Base-by-base conservation (phyloP, 1,139 yeast genomes). In the Saccharomyces hybrid region DNA sequence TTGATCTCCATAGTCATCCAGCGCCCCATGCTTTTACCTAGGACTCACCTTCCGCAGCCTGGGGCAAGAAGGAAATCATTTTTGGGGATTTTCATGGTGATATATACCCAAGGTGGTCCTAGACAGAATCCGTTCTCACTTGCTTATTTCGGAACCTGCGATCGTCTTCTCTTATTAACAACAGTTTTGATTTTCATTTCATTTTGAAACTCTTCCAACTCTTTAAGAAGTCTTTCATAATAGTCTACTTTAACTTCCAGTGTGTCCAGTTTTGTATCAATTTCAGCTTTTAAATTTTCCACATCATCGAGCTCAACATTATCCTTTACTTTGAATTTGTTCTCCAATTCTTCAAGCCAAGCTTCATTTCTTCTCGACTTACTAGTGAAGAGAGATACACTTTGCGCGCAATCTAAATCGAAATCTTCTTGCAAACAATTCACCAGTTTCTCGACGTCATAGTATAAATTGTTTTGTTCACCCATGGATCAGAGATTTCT, bases 131-230 rank as follows among this genome's bases (percentile, higher is more conserved):
- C n/a, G 47, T 5, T 42, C 9, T 25, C 6, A 42, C 14, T 28
- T 5, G 2, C 4, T 9, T 11, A 46, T 25, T 46, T 27, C 13
- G 31, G 31, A 46, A 9, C 13, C 9, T 13, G 31, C 23, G 62
- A 54, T 27, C 53, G 51, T 34, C 63, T 55, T 16, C 49, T 56
- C 20, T 57, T 56, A 13, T 59, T 56, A 8, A 59, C 49, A 51
- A 61, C 62, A 2, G 53, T 53, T 46, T 64, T 64, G 8, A 64
- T 59, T 28, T 57, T 62, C 27, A 62, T 48, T 49, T 66, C 70
- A 48, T 55, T 57, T 34, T 59, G 59, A 25, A 65, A 59, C 49
- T 63, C 68, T 25, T 64, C 66, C 29, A 66, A 49, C 47, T 66
- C 68, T 53, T 60, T 61, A 47, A 64, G 62, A 14, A 65, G 53